phyloP scores from a whole-genome alignment of 768 basidiomycete species.

The Termitomyces sp. region DNA sequence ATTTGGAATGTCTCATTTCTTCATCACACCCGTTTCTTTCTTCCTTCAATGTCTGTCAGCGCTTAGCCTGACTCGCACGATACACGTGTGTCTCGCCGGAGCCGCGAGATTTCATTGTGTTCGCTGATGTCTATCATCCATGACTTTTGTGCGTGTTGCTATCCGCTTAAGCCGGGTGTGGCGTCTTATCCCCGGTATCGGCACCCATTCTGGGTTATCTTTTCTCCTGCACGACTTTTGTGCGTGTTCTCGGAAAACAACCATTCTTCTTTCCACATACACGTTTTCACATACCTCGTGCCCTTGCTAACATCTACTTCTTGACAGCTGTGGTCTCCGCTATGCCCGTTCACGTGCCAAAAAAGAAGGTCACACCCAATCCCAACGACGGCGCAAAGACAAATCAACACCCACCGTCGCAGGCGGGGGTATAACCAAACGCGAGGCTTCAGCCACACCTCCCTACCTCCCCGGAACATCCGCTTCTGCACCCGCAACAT shows the following conservation, averaged over 20 bases:
- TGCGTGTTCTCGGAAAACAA: too few species aligned
- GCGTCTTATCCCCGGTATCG: slow-evolving; percentile 1
- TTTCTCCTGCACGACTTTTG: not conserved
- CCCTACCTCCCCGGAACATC: slow-evolving; percentile 39
- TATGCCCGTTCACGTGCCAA: slow-evolving; percentile 88
- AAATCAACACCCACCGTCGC: slow-evolving; percentile 28
- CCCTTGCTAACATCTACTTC: not conserved
- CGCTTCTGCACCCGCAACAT: slow-evolving; percentile 17
- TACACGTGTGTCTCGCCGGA: too few species aligned
- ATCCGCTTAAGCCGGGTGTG: not conserved
- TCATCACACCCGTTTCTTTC: too few species aligned
- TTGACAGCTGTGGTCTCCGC: slow-evolving; percentile 72
- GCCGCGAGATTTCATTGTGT: too few species aligned
- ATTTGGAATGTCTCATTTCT: not conserved
- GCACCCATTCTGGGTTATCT: not conserved
- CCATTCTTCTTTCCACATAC: too few species aligned
- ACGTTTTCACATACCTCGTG: not conserved
- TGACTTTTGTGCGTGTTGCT: not conserved
- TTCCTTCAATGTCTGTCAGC: too few species aligned
- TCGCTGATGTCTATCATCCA: not conserved
- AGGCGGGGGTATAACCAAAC: slow-evolving; percentile 29
- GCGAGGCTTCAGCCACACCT: slow-evolving; percentile 36
- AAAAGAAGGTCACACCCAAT: slow-evolving; percentile 65
- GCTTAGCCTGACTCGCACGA: too few species aligned
- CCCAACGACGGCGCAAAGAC: slow-evolving; percentile 66